Evolutionary conservation across 148 eudicot genomes (phyloP), one percentile per base, ranked within the genome.

Genomic region (Rhododendron griersonianum): DNA sequence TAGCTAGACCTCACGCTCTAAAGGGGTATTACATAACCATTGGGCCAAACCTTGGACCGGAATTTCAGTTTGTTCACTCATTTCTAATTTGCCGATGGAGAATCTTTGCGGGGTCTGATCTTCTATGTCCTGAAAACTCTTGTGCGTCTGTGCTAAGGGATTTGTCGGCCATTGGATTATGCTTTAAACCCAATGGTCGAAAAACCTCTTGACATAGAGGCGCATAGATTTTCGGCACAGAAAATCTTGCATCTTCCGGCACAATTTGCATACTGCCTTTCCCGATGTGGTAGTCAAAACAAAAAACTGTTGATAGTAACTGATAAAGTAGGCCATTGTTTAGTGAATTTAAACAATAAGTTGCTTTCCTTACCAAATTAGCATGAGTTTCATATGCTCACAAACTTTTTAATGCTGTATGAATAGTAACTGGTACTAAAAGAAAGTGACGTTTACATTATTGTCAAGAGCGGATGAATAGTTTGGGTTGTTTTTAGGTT

Each of bases 341-440:
- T 44, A 28, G 53, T 25, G 47, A 45, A 28, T 18, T 25, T 23
- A 13, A 23, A 7, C 81, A 41, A 41, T 41, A 79, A 79, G 81
- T 79, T 48, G 16, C 81, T 79, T 74, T 74, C 78, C 19, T 9
- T 79, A 48, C 59, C 81, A 79, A 79, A 44, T 74, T 74, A 30
- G 18, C 81, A 41, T 78, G 30, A 44, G 13, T 47, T 78, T 51
- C 81, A 78, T 18, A 50, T 78, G 47, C 81, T 30, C 57, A 73
- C 55, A 78, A 47, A n/a, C 80, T 41, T 41, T 76, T 37, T 76
- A 16, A 39, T 76, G 80, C 11, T 39, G 80, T 76, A 73, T 73
- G 78, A 28, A 73, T 33, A 33, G 33, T 14, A 39, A 28, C 25
- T 4, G 44, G 78, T n/a, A 73, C 35, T 41, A 41, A 11, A 73